Base-by-base conservation (phyloP, 2,329 filamentous ascomycete genomes). In the Aspergillus fructus region DNA sequence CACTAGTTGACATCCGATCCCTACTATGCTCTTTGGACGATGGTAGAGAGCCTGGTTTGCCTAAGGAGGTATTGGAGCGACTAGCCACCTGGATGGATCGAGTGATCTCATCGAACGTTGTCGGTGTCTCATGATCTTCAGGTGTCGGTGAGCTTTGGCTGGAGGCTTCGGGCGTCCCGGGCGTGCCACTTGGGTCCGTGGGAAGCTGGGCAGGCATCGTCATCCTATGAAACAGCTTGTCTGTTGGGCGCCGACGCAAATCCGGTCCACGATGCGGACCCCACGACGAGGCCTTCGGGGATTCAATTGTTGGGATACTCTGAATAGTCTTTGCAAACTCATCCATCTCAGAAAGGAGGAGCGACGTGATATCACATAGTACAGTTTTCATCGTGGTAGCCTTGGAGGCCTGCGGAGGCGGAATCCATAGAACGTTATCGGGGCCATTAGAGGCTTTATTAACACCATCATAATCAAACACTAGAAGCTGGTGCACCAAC, bases 301-400 rank as follows among this genome's bases (percentile, higher is more conserved):
- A 93, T 61, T 93, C 89, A 58, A 97, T 87, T 4, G 85, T 87
- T 4, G 88, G 87, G 76, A 89, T 83, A 24, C 78, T 87, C 71
- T 92, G 89, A 56, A 90, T 84, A 0, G 85, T 89, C 66, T 85
- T 90, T 56, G 89, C 89, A 58, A 91, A 80, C 1, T 84, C 85
- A 30, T 87, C 89, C 82, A 93, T 86, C 74, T 91, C 89, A 19
- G 88, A 88, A 21, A 93, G 78, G 47, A 93, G 74, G 52, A 90
- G 70, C 12, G 89, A 88, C 3, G 89, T 90, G 55, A 93, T 83
- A 71, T 91, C 88, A 68, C 89, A 91, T 84, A 93, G 87, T 67
- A 90, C 82, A 0, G 89, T 90, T 75, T 90, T 91, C 72, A 93
- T 87, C 1, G 91, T 94, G 2, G 91, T 94, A 49, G 85, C 83